Conservation (phyloP, 2,329 filamentous ascomycete species). For the Cytospora paraplurivora region DNA sequence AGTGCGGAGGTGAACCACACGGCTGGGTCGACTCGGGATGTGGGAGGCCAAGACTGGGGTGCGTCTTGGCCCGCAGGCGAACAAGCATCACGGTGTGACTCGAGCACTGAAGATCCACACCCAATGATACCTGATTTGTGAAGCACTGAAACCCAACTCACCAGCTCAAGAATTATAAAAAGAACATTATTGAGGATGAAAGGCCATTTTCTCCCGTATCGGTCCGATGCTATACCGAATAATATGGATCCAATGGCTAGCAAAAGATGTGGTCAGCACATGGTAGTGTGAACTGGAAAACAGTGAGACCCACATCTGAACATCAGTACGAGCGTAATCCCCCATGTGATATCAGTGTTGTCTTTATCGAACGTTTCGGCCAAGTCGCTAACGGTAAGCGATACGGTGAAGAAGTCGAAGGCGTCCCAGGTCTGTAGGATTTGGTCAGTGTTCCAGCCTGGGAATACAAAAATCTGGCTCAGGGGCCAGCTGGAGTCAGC, state of each 20-base stretch:
- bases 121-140: neutral
- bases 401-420: constrained; percentile 69
- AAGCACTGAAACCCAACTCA: constrained; percentile 40
- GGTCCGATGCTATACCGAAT: constrained; percentile 58
- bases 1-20: neutral
- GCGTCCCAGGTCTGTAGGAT: constrained; percentile 58
- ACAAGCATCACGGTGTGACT: constrained; percentile 9
- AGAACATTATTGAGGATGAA: constrained; percentile 76
- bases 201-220: constrained; percentile 67
- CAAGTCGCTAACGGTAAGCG: constrained; percentile 58
- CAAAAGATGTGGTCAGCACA: neutral
- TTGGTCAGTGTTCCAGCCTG: constrained; percentile 2
- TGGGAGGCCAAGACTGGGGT: constrained; percentile 11
- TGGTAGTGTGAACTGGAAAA: neutral
- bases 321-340: constrained; percentile 65
- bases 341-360: constrained; percentile 64
- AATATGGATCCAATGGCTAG: constrained; percentile 49
- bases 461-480: neutral
- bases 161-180: constrained; percentile 71
- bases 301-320: constrained; percentile 47
- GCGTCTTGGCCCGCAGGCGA: constrained; percentile 17
- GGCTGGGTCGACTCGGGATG: constrained; percentile 12
- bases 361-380: constrained; percentile 53
- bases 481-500: neutral
- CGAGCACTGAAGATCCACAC: constrained; percentile 9